These are phyloP conservation scores for Nakazawaea ambrosiae DNA, from an alignment of 805 yeast species.

Conservation along the genomic window DNA sequence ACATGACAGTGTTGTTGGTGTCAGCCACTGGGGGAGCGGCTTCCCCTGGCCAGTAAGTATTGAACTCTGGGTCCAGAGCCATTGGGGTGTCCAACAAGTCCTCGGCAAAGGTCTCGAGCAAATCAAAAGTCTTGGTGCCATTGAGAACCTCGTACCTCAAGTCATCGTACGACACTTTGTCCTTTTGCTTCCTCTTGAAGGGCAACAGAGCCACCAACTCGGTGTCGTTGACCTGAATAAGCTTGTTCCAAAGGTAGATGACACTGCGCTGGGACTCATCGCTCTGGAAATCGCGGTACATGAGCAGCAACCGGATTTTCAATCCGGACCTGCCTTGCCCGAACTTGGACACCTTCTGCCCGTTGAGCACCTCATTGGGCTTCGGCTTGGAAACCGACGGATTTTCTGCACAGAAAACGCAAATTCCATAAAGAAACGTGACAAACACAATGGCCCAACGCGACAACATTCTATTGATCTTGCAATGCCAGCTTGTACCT, in stretches of 20 bases:
- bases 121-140: background rate
- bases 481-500: no score
- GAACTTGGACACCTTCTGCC: conserved; percentile 2
- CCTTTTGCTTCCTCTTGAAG: conserved; percentile 1
- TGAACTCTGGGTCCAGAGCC: background rate
- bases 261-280: background rate
- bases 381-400: background rate
- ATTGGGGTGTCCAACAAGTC: conserved; percentile 3
- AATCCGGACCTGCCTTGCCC: conserved; percentile 1
- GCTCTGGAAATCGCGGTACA: background rate
- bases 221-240: conserved; percentile 6
- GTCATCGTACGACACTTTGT: conserved; percentile 3
- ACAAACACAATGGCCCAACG: no score
- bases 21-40: background rate
- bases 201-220: conserved; percentile 3
- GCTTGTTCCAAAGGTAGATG: no score
- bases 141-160: conserved; percentile 2
- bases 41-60: background rate
- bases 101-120: conserved; percentile 1
- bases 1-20: conserved; percentile 1
- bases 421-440: no score
- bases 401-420: no score
- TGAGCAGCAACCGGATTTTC: background rate
- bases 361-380: background rate
- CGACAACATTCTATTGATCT: no score